phyloP scores from a whole-genome alignment of 164 flowering plant species.

The Nymphaea thermarum region DNA sequence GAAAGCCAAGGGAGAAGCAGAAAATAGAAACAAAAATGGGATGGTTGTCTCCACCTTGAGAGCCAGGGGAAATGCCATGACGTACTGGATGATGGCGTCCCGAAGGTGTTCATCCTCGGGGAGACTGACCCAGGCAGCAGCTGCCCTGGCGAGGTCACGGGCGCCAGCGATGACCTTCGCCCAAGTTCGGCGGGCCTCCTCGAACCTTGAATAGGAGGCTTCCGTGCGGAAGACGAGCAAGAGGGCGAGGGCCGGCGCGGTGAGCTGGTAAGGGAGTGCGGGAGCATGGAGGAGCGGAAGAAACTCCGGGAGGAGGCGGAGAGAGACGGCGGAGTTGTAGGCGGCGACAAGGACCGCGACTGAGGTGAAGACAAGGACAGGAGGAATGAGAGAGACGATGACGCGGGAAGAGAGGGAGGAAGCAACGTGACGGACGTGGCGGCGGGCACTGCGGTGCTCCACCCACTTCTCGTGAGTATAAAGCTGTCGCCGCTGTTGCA shows the following conservation, averaged over 20 bases:
- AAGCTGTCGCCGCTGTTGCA: constrained; percentile 38
- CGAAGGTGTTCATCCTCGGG: constrained; percentile 22
- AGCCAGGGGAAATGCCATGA: constrained; percentile 80
- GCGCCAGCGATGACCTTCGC: constrained; percentile 54
- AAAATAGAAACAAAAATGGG: not conserved
- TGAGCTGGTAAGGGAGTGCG: constrained; percentile 79
- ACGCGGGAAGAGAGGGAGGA: constrained; percentile 75
- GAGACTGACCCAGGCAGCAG: constrained; percentile 23
- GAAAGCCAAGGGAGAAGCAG: not conserved
- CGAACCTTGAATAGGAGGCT: constrained; percentile 85
- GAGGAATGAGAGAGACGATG: constrained; percentile 68
- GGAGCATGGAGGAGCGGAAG: constrained; percentile 65
- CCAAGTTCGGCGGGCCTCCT: constrained; percentile 92
- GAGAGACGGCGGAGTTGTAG: constrained; percentile 54
- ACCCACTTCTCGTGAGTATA: constrained; percentile 75
- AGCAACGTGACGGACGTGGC: constrained; percentile 66
- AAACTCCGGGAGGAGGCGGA: constrained; percentile 48
- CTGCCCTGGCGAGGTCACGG: constrained; percentile 63
- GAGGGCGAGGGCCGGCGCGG: constrained; percentile 91
- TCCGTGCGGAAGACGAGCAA: constrained; percentile 82
- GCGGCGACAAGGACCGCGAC: constrained; percentile 46
- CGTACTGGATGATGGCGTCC: constrained; percentile 54
- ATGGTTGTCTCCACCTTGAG: constrained; percentile 37
- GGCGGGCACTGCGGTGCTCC: constrained; percentile 68
- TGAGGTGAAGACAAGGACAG: constrained; percentile 64